phyloP scores from a whole-genome alignment of 495 filamentous ascomycete species.

The Xylaria curta region DNA sequence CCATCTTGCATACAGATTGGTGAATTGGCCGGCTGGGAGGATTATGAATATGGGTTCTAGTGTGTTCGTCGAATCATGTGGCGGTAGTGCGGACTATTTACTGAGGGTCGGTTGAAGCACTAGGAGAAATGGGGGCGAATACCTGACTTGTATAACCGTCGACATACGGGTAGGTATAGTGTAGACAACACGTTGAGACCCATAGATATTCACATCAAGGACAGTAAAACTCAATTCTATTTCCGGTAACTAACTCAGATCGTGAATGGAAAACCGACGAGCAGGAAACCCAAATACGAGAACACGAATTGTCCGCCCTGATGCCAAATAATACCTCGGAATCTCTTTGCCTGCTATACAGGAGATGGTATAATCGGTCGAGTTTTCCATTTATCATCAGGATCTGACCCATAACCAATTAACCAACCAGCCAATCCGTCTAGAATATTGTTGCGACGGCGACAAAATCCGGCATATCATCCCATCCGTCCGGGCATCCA shows the following conservation, averaged over 20 bases:
- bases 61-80: no score
- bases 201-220: no score
- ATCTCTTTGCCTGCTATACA: background rate
- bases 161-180: no score
- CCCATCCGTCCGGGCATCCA: background rate
- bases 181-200: no score
- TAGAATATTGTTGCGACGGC: background rate
- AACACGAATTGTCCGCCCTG: background rate
- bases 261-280: background rate
- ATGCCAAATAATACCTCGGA: background rate
- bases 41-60: no score
- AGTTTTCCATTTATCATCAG: background rate
- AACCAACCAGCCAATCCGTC: background rate
- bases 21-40: no score
- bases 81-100: no score
- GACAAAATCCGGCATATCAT: background rate
- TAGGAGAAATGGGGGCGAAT: no score
- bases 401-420: background rate
- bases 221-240: conserved; percentile 2
- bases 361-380: background rate
- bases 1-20: no score
- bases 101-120: no score
- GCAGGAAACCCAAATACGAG: background rate
- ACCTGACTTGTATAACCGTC: no score
- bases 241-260: background rate